A percentile compares a stretch with the other conserved stretches of the same genome.
Conservation (phyloP, 2,329 filamentous ascomycete genomes). For the Colletotrichum destructivum region DNA sequence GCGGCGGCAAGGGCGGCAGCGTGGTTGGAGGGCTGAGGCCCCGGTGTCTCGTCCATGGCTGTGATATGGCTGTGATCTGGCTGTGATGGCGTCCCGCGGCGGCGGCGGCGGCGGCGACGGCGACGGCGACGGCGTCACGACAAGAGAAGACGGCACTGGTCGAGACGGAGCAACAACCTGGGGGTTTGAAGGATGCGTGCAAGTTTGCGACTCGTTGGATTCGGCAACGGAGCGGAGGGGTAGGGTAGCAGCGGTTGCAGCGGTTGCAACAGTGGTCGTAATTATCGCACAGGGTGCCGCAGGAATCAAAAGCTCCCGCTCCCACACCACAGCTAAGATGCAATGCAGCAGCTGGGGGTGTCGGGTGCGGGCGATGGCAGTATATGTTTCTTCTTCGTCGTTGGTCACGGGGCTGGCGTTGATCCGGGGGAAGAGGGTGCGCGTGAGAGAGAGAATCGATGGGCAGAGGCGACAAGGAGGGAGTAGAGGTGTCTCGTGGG, state of each 20-base stretch:
- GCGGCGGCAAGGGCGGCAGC: slow-evolving; percentile 50
- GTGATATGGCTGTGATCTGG: background rate
- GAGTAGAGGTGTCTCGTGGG: background rate
- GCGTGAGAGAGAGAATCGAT: background rate
- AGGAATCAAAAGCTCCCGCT: slow-evolving; percentile 36
- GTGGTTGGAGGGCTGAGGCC: slow-evolving; percentile 54
- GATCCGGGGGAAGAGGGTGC: slow-evolving; percentile 14
- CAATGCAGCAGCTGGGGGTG: slow-evolving; percentile 12
- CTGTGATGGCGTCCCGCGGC: background rate
- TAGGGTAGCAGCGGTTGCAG: background rate
- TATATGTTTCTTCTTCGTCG: background rate
- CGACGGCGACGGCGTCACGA: background rate
- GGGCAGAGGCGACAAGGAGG: background rate
- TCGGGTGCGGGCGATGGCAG: background rate
- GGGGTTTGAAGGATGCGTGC: background rate
- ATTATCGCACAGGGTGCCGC: slow-evolving; percentile 24
- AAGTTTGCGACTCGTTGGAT: slow-evolving; percentile 14
- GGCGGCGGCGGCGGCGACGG: background rate
- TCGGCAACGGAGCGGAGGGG: slow-evolving; percentile 34
- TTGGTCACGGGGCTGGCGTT: slow-evolving; percentile 33
- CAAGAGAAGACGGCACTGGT: background rate
- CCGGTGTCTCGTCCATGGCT: slow-evolving; percentile 52
- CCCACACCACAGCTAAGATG: slow-evolving; percentile 24
- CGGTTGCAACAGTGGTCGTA: background rate
- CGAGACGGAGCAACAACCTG: too few species aligned